A percentile compares a stretch with the other conserved stretches of the same genome.
Evolutionary conservation across 1,284 basidiomycete species (phyloP).

Genomic region (Microstroma glucosiphilum): DNA sequence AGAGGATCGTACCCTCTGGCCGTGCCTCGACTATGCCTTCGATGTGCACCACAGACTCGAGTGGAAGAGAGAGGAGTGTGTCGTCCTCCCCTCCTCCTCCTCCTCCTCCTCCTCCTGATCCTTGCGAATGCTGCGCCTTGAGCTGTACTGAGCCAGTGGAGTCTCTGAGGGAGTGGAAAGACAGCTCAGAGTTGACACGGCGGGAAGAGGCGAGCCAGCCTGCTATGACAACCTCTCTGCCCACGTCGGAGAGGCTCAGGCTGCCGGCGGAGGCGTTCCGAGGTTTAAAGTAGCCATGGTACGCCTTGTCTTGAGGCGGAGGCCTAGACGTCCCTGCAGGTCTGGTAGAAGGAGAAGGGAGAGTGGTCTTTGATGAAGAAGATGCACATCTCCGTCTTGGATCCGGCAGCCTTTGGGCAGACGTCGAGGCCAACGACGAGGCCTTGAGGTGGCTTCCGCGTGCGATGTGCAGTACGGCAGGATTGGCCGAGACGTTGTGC

Average conservation of each 20-base stretch:
- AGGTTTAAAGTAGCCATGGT: conserved; percentile 58
- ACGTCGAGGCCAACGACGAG: no score
- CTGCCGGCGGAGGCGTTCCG: conserved; percentile 65
- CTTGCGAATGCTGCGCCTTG: conserved; percentile 52
- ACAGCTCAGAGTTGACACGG: conserved; percentile 62
- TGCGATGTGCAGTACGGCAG: no score
- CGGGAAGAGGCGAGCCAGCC: conserved; percentile 72
- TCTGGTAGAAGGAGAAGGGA: no score
- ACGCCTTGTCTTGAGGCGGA: conserved; percentile 2
- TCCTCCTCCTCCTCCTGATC: conserved; percentile 4
- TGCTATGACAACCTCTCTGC: conserved; percentile 62
- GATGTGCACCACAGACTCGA: conserved; percentile 61
- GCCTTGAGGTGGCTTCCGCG: no score
- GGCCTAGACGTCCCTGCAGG: no score
- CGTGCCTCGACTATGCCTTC: conserved; percentile 64
- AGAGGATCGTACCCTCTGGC: conserved; percentile 51
- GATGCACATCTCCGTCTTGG: no score
- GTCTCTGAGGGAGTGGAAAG: conserved; percentile 75
- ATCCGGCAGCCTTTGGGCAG: no score
- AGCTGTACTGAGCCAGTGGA: conserved; percentile 70
- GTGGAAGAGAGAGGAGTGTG: background rate
- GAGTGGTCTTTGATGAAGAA: no score
- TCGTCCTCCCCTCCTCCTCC: conserved; percentile 5
- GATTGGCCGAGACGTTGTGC: no score
- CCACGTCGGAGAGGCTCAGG: conserved; percentile 59